These are phyloP conservation scores for Cupressus sempervirens DNA, from an alignment of 75 land plant genomes.

Conservation along the genomic window DNA sequence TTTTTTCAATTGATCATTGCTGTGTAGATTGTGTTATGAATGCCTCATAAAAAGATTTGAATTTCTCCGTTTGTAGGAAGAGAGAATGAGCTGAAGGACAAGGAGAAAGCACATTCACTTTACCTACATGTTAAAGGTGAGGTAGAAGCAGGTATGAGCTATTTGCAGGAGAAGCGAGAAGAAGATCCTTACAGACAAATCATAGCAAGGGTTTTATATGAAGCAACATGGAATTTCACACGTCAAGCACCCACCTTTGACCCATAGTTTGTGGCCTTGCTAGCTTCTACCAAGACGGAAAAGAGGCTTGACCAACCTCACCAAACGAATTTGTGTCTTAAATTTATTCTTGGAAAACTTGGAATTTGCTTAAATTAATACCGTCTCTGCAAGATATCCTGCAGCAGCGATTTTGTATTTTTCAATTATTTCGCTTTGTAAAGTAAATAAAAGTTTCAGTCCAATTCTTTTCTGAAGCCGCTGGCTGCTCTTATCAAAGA, in stretches of 20 bases:
- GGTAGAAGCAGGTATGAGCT: constrained; percentile 48
- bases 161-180: constrained; percentile 70
- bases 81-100: constrained; percentile 48
- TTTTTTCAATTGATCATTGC: neutral
- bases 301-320: neutral
- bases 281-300: neutral
- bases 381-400: neutral
- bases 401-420: neutral
- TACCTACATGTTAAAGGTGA: constrained; percentile 69
- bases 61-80: constrained; percentile 32
- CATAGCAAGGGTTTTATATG: constrained; percentile 49
- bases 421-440: neutral
- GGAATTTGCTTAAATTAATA: neutral
- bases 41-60: neutral
- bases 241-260: constrained; percentile 72
- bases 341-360: neutral
- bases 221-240: constrained; percentile 41
- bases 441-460: neutral
- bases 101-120: constrained; percentile 43
- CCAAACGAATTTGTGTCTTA: neutral
- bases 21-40: neutral
- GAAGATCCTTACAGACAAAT: constrained; percentile 77
- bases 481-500: neutral
- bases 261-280: constrained; percentile 21
- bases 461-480: neutral